Evolutionary conservation across 192 early-diverging fungal genomes (phyloP), one percentile per base, ranked within the genome.

Genomic region (Diversispora epigaea): DNA sequence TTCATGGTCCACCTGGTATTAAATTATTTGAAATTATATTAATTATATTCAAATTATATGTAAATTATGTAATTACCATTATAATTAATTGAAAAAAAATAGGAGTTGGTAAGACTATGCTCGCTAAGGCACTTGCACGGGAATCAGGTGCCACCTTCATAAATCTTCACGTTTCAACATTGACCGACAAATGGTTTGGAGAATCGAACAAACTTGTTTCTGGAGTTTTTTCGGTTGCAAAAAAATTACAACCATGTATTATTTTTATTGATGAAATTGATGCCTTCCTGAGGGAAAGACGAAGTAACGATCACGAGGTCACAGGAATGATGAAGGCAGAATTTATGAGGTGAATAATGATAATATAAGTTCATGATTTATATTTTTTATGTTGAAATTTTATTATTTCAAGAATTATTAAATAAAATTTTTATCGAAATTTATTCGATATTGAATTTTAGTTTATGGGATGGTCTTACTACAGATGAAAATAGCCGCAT

Each of bases 201-300:
- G 96, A 98, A 80, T 94, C 92, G 39, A 96, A 99, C 81, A 96
- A 96, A 73, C 86, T 99, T 21, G 91, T 94, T 12, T 85, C 93
- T 10, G 98, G 93, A 0, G 84, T 99, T 49, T 99, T 99, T 77
- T 91, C 94, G 4, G 83, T 98, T 43, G 98, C 98, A 3, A 84
- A 88, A 60, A 99, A 99, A 83, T 86, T 99, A 49, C 90, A 97
- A 78, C 98, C 98, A 0, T 84, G 90, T 32, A 99, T 99, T 69
- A 91, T 99, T 22, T 99, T 99, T 79, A 99, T 99, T 80, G 98
- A 99, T 84, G 98, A 99, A 79, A 98, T 99, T 65, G 98, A 99
- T 80, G 93, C 93, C 12, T 98, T 99, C 80, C 79, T 99, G 76
- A 87, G 96, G 25, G 96, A 98, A 58, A 88, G 96, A 52, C 79